Evolutionary conservation across 2,329 filamentous ascomycete genomes (phyloP).

Genomic region (Chaetothyriales sp.): DNA sequence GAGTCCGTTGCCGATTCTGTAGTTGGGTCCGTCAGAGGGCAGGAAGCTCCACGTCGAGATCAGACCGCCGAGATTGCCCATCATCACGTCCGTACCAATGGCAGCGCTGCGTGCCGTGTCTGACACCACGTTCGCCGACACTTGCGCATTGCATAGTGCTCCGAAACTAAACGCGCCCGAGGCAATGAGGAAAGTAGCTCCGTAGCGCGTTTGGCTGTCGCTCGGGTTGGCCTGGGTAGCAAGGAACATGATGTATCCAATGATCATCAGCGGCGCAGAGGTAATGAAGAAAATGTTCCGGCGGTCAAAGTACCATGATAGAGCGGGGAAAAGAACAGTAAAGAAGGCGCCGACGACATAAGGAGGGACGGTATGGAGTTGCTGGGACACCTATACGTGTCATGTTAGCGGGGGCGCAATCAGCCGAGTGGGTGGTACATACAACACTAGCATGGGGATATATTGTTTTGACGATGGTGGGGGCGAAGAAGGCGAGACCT

Average conservation of each 20-base stretch:
- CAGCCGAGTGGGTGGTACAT: conserved; percentile 25
- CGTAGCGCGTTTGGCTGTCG: conserved; percentile 46
- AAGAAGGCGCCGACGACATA: conserved; percentile 56
- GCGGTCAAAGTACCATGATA: conserved; percentile 43
- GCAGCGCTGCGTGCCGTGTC: conserved; percentile 49
- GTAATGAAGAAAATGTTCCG: conserved; percentile 48
- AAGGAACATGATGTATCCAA: conserved; percentile 57
- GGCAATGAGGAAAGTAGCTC: conserved; percentile 54
- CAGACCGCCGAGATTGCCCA: conserved; percentile 57
- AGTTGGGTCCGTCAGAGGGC: conserved; percentile 49
- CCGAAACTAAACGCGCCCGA: conserved; percentile 50
- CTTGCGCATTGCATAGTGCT: conserved; percentile 52
- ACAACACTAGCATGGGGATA: conserved; percentile 42
- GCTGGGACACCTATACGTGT: conserved; percentile 29
- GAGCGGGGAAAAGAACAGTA: conserved; percentile 44
- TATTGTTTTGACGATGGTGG: conserved; percentile 55
- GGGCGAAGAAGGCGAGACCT: conserved; percentile 54
- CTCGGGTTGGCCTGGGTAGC: conserved; percentile 31
- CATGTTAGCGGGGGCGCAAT: background rate
- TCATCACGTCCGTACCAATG: conserved; percentile 44
- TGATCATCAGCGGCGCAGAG: conserved; percentile 49
- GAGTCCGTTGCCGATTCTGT: conserved; percentile 55
- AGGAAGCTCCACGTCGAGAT: conserved; percentile 53
- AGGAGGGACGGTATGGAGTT: conserved; percentile 56
- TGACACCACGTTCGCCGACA: conserved; percentile 55